Evolutionary conservation across 176 grass and related monocot genomes (phyloP).

Genomic region (Bolboschoenus planiculmis): DNA sequence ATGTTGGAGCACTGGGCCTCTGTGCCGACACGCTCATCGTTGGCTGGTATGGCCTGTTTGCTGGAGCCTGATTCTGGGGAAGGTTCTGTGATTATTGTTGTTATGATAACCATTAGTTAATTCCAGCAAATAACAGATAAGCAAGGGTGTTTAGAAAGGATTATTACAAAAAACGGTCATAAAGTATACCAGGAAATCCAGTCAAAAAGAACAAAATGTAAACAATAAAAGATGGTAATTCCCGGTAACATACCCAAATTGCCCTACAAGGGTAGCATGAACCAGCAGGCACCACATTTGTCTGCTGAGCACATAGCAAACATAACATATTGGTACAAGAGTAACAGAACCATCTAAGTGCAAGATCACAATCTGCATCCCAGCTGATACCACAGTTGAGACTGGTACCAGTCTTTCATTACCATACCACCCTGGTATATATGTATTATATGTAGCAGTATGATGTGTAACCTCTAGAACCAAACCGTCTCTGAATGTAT

Average conservation of each 20-base stretch:
- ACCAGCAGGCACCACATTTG: neutral
- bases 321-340: neutral
- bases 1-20: neutral
- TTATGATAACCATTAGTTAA: neutral
- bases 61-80: conserved; percentile 1
- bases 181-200: neutral
- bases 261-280: neutral
- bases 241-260: neutral
- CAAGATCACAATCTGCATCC: neutral
- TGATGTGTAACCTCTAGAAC: neutral
- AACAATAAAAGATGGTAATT: neutral
- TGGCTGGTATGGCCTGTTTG: conserved; percentile 13
- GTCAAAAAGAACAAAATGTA: neutral
- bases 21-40: neutral
- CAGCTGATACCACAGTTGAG: neutral
- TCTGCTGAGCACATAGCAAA: neutral
- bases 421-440: neutral
- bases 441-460: neutral
- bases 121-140: neutral
- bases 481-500: neutral
- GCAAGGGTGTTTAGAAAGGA: neutral
- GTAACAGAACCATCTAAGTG: neutral
- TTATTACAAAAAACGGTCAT: neutral
- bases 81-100: neutral
- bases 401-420: neutral